Conservation (phyloP, 1,139 yeast species). For the Candida sanyaensis region DNA sequence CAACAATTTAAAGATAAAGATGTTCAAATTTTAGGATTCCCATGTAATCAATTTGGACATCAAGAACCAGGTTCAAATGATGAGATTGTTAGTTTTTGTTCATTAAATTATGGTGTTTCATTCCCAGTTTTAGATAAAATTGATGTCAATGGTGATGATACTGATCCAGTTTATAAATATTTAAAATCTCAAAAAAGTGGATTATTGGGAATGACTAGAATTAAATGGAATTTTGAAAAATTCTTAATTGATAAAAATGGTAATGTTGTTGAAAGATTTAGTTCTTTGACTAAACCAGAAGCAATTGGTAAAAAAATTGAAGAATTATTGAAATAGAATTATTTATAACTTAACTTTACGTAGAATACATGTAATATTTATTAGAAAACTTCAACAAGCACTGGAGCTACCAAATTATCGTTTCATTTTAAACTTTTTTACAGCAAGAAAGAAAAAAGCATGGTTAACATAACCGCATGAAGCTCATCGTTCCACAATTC, state of each 20-base stretch:
- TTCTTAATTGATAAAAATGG: slow-evolving; percentile 48
- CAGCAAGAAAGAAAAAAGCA: too few relatives aligned
- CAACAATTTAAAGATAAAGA: slow-evolving; percentile 72
- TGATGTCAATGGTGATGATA: slow-evolving; percentile 83
- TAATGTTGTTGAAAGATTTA: slow-evolving; percentile 46
- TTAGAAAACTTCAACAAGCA: too few relatives aligned
- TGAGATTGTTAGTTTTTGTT: slow-evolving; percentile 43
- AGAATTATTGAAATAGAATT: slow-evolving; percentile 34
- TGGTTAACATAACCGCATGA: too few relatives aligned
- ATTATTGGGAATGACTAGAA: slow-evolving; percentile 43
- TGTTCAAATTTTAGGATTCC: slow-evolving; percentile 79
- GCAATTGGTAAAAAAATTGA: slow-evolving; percentile 39
- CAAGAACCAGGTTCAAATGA: slow-evolving; percentile 49
- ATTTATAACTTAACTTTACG: too few relatives aligned
- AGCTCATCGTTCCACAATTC: too few relatives aligned
- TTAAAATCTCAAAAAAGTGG: slow-evolving; percentile 59
- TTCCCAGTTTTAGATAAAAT: slow-evolving; percentile 88
- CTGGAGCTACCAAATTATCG: too few relatives aligned
- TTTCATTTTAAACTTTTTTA: too few relatives aligned
- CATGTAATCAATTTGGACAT: slow-evolving; percentile 69
- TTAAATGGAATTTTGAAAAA: slow-evolving; percentile 56
- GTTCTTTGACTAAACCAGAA: slow-evolving; percentile 44
- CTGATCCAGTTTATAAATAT: slow-evolving; percentile 79
- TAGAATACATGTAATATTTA: too few relatives aligned
- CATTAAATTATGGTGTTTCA: slow-evolving; percentile 55